phyloP scores from a whole-genome alignment of 1,139 yeast species.

The Sugiyamaella neomexicana region DNA sequence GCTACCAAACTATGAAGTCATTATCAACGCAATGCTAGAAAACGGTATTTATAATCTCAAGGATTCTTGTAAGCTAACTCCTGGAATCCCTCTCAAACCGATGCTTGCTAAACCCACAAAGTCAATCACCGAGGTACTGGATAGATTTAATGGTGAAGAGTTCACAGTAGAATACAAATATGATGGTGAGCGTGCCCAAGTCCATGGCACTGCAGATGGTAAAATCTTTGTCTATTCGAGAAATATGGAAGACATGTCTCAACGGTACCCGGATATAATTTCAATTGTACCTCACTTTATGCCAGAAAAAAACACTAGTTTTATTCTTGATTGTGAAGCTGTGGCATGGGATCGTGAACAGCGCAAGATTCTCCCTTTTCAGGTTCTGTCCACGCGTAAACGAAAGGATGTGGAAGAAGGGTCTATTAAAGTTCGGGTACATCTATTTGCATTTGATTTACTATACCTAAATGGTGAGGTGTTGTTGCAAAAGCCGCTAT shows the following conservation, averaged over 20 bases:
- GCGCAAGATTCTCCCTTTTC: constrained; percentile 85
- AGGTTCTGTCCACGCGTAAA: constrained; percentile 86
- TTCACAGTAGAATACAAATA: constrained; percentile 96
- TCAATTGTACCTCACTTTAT: constrained; percentile 65
- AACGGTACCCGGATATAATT: constrained; percentile 87
- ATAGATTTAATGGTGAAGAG: constrained; percentile 77
- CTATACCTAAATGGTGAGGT: constrained; percentile 71
- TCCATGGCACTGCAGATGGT: constrained; percentile 72
- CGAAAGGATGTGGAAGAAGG: constrained; percentile 87
- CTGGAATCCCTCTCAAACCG: constrained; percentile 95
- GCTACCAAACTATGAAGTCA: constrained; percentile 84
- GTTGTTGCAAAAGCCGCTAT: constrained; percentile 63
- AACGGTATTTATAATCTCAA: constrained; percentile 66
- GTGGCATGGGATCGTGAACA: constrained; percentile 93
- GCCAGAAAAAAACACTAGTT: constrained; percentile 44
- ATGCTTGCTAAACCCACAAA: constrained; percentile 99
- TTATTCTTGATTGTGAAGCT: constrained; percentile 93
- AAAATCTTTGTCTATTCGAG: constrained; percentile 77
- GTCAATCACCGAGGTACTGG: constrained; percentile 83
- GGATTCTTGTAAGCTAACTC: constrained; percentile 71
- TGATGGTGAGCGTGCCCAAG: constrained; percentile 97
- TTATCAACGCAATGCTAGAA: constrained; percentile 64
- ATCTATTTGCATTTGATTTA: constrained; percentile 88
- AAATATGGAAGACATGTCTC: constrained; percentile 96
- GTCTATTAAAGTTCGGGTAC: constrained; percentile 86